Evolutionary conservation across 108 stramenopile species (phyloP), one percentile per base, ranked within the genome.

Genomic region (Fistulifera pelliculosa): DNA sequence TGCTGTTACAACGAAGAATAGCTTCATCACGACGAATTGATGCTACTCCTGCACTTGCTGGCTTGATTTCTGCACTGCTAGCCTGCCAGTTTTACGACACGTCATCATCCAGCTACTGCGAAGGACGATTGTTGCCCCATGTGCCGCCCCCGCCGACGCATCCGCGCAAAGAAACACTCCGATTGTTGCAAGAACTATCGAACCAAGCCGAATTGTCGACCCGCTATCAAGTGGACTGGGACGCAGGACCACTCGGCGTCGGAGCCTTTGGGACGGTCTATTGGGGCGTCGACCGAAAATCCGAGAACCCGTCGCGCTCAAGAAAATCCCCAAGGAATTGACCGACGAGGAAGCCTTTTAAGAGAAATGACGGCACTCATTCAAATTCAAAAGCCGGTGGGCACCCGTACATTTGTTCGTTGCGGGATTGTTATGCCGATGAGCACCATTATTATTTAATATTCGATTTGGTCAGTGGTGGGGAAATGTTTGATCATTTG

Each of bases 401-500:
- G 3, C 91, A 93, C 74, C 87, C 87, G 8, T 70, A 89, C 51
- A 83, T 93, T 35, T 83, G 81, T 56, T 73, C 71, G 0, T 48
- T 93, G 45, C 41, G 70, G 49, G 74, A 70, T 35, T 56, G 64
- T 48, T 93, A 87, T 52, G 87, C 87, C 18, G 83, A 87, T 35
- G 68, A 60, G 15, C 57, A 60, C 27, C 56, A 77, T 61, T 90
- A 69, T 57, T 90, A 84, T 64, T 68, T 90, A 13, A 65, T 85
- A 24, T 54, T 90, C 31, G 89, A 86, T 59, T 55, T 82, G n/a
- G 68, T 83, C 10, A 42, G 45, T 43, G 85, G 89, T 27, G 85
- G 84, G n/a, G 89, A 90, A 68, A 65, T 90, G 68, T 90, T 86
- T 57, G 89, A 90, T 49, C 82, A 84, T 53, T 53, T 93, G 53